phyloP scores from a whole-genome alignment of 1,284 basidiomycete genomes.

The Trichosporon inkin region DNA sequence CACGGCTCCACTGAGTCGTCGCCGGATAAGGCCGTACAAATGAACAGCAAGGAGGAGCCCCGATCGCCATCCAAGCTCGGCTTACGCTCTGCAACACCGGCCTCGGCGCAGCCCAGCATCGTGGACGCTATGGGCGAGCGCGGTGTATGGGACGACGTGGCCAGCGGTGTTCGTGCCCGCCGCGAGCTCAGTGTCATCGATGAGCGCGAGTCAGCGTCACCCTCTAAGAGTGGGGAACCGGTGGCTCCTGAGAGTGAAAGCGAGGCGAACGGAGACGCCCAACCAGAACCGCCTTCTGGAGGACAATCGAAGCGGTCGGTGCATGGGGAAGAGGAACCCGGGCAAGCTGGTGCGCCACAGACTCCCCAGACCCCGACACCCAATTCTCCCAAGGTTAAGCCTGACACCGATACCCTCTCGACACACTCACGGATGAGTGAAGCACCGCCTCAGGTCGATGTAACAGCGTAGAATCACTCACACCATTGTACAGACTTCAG shows the following conservation, averaged over 20 bases:
- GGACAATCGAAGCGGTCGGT: background rate
- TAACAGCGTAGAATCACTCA: background rate
- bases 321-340: background rate
- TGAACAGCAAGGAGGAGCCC: background rate
- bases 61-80: constrained; percentile 25
- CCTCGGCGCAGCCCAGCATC: constrained; percentile 17
- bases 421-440: background rate
- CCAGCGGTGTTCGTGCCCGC: constrained; percentile 23
- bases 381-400: constrained; percentile 1
- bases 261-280: constrained; percentile 5
- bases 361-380: background rate
- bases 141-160: constrained; percentile 28
- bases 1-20: constrained; percentile 20
- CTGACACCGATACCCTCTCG: background rate
- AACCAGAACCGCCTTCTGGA: background rate
- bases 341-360: background rate
- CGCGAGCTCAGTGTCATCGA: constrained; percentile 49
- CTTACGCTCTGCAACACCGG: constrained; percentile 18
- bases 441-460: background rate
- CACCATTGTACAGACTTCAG: background rate
- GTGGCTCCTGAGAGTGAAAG: background rate
- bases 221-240: constrained; percentile 5
- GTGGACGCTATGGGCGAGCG: constrained; percentile 34
- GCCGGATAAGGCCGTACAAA: constrained; percentile 10
- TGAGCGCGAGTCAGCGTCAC: constrained; percentile 27